These are phyloP conservation scores for Harrya chromipes DNA, from an alignment of 768 basidiomycete genomes.

Conservation along the genomic window DNA sequence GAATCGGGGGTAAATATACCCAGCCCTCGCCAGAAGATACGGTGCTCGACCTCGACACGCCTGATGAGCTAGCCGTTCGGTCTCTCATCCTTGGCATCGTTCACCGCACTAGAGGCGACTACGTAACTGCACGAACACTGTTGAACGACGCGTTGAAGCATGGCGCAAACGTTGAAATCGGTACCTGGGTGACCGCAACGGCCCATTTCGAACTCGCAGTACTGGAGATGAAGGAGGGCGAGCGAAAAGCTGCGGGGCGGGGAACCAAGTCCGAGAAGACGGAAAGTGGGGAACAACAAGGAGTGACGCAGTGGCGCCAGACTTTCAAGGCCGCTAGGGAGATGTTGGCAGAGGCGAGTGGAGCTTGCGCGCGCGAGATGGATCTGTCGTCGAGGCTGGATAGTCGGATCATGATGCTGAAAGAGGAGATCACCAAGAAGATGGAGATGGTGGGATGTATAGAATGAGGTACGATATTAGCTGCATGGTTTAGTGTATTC, in stretches of 20 bases:
- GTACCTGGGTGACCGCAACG: constrained; percentile 66
- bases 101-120: constrained; percentile 55
- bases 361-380: constrained; percentile 45
- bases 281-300: constrained; percentile 8
- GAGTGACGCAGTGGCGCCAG: constrained; percentile 40
- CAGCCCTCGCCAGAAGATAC: background rate
- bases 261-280: constrained; percentile 25
- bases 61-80: constrained; percentile 69
- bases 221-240: constrained; percentile 62
- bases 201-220: constrained; percentile 70
- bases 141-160: constrained; percentile 49
- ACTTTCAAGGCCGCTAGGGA: constrained; percentile 47
- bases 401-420: constrained; percentile 63
- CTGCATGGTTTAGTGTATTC: too few species aligned
- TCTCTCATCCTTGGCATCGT: constrained; percentile 65
- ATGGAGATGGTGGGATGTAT: constrained; percentile 41
- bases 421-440: constrained; percentile 67
- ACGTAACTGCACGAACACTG: constrained; percentile 42
- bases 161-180: constrained; percentile 42
- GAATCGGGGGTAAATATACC: constrained; percentile 28
- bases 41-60: constrained; percentile 52
- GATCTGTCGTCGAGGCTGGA: constrained; percentile 70
- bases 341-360: constrained; percentile 51
- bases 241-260: constrained; percentile 32
- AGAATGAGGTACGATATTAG: background rate